A percentile compares a stretch with the other conserved stretches of the same genome.
Evolutionary conservation across 2,329 filamentous ascomycete genomes (phyloP).

Genomic region (Cryphonectria nitschkei): DNA sequence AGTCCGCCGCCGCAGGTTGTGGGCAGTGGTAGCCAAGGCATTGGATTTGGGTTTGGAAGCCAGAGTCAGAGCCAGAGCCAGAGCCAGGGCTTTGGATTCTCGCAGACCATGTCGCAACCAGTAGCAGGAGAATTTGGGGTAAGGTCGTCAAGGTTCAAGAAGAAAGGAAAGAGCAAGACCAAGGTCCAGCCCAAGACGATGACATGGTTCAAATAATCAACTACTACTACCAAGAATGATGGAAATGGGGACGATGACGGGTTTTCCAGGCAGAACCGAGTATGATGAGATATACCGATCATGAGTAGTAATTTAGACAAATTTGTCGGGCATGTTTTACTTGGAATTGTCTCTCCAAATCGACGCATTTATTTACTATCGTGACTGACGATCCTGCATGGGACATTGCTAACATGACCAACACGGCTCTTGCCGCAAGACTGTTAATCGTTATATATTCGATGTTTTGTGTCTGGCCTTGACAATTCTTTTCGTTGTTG

Average conservation of each 20-base stretch:
- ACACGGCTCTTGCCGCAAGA: not conserved
- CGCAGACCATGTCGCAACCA: conserved; percentile 49
- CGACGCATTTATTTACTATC: not conserved
- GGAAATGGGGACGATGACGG: too few relatives aligned
- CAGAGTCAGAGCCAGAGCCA: conserved; percentile 23
- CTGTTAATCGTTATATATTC: not conserved
- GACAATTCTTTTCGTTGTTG: not conserved
- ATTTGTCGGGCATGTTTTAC: not conserved
- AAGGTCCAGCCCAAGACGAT: conserved; percentile 43
- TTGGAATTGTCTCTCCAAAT: not conserved
- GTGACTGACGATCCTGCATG: not conserved
- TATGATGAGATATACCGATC: not conserved
- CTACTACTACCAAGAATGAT: not conserved
- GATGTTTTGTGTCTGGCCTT: not conserved
- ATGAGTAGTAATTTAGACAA: not conserved
- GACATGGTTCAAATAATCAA: conserved; percentile 42
- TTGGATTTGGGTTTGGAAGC: conserved; percentile 5
- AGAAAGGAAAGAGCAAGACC: conserved; percentile 47
- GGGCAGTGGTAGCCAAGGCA: conserved; percentile 15
- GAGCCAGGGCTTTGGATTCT: conserved; percentile 21
- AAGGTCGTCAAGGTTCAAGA: conserved; percentile 42
- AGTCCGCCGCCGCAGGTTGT: conserved; percentile 21
- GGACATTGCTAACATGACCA: not conserved
- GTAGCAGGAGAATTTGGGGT: conserved; percentile 51
- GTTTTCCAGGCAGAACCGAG: not conserved